These are phyloP conservation scores for Hypoxylon intermedium DNA, from an alignment of 495 filamentous ascomycete species.

Conservation along the genomic window DNA sequence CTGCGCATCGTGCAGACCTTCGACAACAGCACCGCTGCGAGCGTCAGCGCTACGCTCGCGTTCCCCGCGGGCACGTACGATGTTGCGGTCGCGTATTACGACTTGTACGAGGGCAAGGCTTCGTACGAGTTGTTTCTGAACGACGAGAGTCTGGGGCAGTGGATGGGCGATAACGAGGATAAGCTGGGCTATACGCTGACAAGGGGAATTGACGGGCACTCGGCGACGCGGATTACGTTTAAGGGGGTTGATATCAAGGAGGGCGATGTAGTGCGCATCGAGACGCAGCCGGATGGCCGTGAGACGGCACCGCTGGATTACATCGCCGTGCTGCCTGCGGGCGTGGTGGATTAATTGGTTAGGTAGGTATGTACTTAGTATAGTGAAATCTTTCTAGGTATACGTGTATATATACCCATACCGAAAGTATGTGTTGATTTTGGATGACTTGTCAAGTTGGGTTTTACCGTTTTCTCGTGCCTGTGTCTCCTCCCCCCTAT, in stretches of 20 bases:
- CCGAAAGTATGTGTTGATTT: no score
- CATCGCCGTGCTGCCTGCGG: conserved; percentile 64
- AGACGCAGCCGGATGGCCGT: conserved; percentile 63
- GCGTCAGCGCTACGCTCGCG: conserved; percentile 54
- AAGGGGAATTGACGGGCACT: conserved; percentile 66
- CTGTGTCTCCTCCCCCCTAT: no score
- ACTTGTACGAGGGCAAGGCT: conserved; percentile 62
- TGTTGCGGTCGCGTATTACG: conserved; percentile 71
- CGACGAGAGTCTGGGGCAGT: conserved; percentile 58
- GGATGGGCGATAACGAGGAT: conserved; percentile 65
- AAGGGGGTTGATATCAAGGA: conserved; percentile 55
- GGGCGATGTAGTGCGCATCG: conserved; percentile 66
- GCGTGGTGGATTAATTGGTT: conserved; percentile 61
- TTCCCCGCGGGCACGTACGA: conserved; percentile 64
- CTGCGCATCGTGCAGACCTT: conserved; percentile 39
- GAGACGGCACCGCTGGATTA: conserved; percentile 74
- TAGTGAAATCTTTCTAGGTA: not conserved
- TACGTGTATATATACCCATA: no score
- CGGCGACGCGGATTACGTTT: conserved; percentile 68
- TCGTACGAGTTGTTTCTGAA: conserved; percentile 63
- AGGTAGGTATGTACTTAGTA: not conserved
- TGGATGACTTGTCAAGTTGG: no score
- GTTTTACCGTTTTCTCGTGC: no score
- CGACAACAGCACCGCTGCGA: conserved; percentile 57
- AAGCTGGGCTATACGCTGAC: conserved; percentile 62